Conservation (phyloP, 371 early-diverging fungal genomes). For the Mortierella sp. region DNA sequence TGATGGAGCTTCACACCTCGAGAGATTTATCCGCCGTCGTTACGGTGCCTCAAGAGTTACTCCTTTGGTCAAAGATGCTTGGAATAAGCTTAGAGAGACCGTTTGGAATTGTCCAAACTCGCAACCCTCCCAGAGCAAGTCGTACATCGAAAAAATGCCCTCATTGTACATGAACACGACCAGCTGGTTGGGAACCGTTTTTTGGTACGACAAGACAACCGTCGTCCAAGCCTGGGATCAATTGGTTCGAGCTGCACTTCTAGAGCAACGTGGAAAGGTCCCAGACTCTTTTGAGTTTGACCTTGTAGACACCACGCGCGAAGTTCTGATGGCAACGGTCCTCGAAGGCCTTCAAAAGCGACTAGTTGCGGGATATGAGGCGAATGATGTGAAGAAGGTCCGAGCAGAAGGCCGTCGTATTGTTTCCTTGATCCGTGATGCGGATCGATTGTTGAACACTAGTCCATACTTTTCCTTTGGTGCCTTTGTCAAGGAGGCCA, state of each 20-base stretch:
- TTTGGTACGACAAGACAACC: constrained; percentile 33
- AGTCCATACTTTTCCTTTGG: constrained; percentile 34
- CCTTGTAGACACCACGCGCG: constrained; percentile 47
- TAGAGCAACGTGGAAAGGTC: constrained; percentile 13
- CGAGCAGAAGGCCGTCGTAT: constrained; percentile 23
- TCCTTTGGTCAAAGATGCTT: constrained; percentile 27
- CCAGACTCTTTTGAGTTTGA: constrained; percentile 33
- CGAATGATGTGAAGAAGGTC: constrained; percentile 26
- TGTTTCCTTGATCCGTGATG: constrained; percentile 21
- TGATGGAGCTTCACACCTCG: constrained; percentile 17
- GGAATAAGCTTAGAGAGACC: constrained; percentile 26
- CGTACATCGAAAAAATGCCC: constrained; percentile 37
- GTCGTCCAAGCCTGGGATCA: constrained; percentile 41
- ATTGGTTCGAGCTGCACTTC: constrained; percentile 19
- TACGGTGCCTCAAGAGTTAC: constrained; percentile 34
- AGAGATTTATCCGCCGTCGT: constrained; percentile 33
- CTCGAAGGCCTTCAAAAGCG: constrained; percentile 28
- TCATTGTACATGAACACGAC: constrained; percentile 22
- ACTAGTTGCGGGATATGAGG: constrained; percentile 23
- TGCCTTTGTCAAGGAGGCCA: constrained; percentile 18
- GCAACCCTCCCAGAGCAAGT: constrained; percentile 29
- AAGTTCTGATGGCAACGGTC: constrained; percentile 30
- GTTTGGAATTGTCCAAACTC: constrained; percentile 29
- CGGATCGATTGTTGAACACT: constrained; percentile 27
- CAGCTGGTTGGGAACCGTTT: constrained; percentile 33